These are phyloP conservation scores for Pythium plurisporium DNA, from an alignment of 352 stramenopile genomes.

Conservation along the genomic window DNA sequence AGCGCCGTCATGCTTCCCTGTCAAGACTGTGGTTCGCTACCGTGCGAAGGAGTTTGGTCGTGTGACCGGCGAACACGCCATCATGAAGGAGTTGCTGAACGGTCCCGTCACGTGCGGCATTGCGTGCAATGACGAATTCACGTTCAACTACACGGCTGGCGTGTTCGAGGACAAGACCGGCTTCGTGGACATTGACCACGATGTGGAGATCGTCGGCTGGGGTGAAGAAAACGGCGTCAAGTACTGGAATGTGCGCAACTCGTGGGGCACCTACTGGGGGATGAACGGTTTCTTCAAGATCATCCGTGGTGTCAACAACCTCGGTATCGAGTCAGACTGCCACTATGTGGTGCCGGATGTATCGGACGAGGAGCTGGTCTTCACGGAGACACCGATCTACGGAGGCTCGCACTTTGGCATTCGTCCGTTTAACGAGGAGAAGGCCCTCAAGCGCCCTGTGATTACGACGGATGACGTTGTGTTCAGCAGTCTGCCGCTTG, in stretches of 20 bases:
- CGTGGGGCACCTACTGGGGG: constrained; percentile 92
- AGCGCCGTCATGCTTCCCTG: constrained; percentile 77
- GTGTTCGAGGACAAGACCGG: constrained; percentile 89
- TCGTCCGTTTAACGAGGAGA: constrained; percentile 57
- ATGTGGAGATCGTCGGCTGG: constrained; percentile 89
- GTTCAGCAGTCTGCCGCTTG: constrained; percentile 41
- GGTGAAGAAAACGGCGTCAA: constrained; percentile 87
- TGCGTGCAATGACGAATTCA: constrained; percentile 86
- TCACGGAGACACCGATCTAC: constrained; percentile 68
- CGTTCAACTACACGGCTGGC: constrained; percentile 90
- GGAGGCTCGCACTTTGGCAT: constrained; percentile 78
- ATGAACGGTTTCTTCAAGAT: constrained; percentile 97
- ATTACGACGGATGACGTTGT: constrained; percentile 66
- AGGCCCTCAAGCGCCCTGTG: constrained; percentile 80
- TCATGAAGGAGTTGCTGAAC: constrained; percentile 76
- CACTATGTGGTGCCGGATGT: constrained; percentile 84
- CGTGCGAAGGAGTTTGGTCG: constrained; percentile 67
- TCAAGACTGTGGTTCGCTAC: constrained; percentile 78
- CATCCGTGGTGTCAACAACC: constrained; percentile 88
- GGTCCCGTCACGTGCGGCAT: constrained; percentile 94
- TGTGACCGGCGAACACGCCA: constrained; percentile 62
- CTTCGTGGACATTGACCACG: constrained; percentile 83
- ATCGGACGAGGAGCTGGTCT: constrained; percentile 73
- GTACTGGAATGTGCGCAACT: constrained; percentile 97
- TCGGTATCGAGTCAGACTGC: constrained; percentile 90